Percentiles rank a stretch among this genome's conserved stretches.
These are phyloP conservation scores for Asterochloris erici DNA, from an alignment of 139 green algal species.

Conservation along the genomic window DNA sequence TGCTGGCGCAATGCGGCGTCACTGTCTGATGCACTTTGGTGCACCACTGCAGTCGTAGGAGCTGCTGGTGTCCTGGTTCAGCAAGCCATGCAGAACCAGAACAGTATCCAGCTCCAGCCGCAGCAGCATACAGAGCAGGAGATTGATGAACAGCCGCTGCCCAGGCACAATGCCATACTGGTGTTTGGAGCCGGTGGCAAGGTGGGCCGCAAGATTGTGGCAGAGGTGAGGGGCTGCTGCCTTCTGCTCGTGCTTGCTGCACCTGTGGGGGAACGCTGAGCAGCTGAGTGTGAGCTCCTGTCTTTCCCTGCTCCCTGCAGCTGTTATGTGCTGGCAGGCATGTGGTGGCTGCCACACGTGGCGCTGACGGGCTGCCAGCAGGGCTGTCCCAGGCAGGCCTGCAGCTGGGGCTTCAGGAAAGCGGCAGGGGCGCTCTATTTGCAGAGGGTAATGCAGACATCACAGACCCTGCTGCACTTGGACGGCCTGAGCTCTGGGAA, in stretches of 20 bases:
- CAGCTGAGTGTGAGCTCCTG: neutral
- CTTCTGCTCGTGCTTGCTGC: neutral
- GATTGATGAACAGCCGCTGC: too few species aligned
- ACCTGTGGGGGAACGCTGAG: neutral
- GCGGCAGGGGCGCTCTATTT: constrained; percentile 54
- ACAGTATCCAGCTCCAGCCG: too few species aligned
- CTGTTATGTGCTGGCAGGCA: constrained; percentile 55
- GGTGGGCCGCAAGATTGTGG: constrained; percentile 56
- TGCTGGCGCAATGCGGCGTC: too few species aligned
- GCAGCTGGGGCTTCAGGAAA: constrained; percentile 33
- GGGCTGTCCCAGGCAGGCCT: constrained; percentile 39
- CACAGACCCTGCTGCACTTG: constrained; percentile 53
- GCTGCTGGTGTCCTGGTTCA: too few species aligned
- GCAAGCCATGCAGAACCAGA: too few species aligned
- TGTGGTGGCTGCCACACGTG: constrained; percentile 68
- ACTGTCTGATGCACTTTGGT: too few species aligned
- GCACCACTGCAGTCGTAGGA: too few species aligned
- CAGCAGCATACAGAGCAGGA: too few species aligned
- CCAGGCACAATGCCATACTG: constrained; percentile 68
- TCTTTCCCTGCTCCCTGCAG: constrained; percentile 24
- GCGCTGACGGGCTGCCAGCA: constrained; percentile 37
- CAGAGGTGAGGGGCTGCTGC: constrained; percentile 34
- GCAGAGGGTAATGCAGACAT: constrained; percentile 67
- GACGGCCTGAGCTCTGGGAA: constrained; percentile 56
- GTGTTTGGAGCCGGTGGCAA: constrained; percentile 77